These are phyloP conservation scores for Xylaria sp. DNA, from an alignment of 2,329 filamentous ascomycete species.

Conservation along the genomic window DNA sequence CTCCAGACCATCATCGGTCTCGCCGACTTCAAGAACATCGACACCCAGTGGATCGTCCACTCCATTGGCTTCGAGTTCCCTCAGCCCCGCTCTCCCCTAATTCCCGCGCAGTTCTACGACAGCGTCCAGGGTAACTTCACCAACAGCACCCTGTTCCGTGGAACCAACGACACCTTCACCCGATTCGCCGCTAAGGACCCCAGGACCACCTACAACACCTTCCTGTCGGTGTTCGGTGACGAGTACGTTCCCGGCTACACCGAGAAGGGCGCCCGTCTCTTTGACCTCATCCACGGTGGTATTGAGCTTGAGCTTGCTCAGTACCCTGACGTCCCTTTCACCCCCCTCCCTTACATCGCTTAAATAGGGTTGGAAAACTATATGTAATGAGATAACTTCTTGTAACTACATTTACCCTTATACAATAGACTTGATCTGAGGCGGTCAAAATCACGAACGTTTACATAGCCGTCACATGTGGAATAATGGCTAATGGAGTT, in stretches of 20 bases:
- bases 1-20: conserved; percentile 28
- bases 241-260: conserved; percentile 27
- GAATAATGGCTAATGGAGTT: conserved; percentile 13
- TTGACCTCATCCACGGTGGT: conserved; percentile 31
- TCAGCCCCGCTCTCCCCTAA: conserved; percentile 25
- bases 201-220: conserved; percentile 28
- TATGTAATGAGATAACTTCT: conserved; percentile 15
- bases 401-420: conserved; percentile 23
- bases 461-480: conserved; percentile 1
- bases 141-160: conserved; percentile 30
- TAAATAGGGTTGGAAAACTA: not conserved
- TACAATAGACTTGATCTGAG: conserved; percentile 25
- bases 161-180: conserved; percentile 32
- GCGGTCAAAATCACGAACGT: conserved; percentile 20
- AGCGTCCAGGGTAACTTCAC: conserved; percentile 29
- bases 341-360: conserved; percentile 20
- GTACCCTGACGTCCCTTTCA: conserved; percentile 27
- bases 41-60: conserved; percentile 30
- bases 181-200: conserved; percentile 29
- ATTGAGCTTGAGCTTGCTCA: conserved; percentile 22
- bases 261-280: conserved; percentile 21
- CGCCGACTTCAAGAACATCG: conserved; percentile 30
- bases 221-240: conserved; percentile 25
- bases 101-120: conserved; percentile 27
- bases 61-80: conserved; percentile 31